Evolutionary conservation across 2,329 filamentous ascomycete species (phyloP).

Genomic region (Sphaerulina musiva): DNA sequence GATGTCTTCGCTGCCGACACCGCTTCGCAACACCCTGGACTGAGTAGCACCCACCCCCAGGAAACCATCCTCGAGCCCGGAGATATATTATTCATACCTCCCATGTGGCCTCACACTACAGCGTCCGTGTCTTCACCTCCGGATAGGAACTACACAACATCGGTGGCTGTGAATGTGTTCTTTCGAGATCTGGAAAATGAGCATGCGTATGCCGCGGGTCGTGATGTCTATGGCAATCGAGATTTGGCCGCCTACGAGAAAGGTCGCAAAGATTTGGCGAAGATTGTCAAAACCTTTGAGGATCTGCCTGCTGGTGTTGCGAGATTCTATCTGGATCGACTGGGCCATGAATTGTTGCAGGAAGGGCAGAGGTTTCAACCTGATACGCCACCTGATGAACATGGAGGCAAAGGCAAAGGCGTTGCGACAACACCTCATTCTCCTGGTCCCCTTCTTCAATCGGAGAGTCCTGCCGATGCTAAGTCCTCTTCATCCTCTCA

Average conservation of each 20-base stretch:
- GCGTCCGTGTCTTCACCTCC: constrained; percentile 41
- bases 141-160: neutral
- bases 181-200: constrained; percentile 56
- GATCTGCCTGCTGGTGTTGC: constrained; percentile 59
- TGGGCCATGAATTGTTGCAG: constrained; percentile 60
- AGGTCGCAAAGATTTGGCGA: constrained; percentile 63
- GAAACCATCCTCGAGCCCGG: constrained; percentile 62
- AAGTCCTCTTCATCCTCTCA: no score
- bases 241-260: constrained; percentile 81
- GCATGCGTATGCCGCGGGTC: constrained; percentile 61
- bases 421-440: no score
- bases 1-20: constrained; percentile 54
- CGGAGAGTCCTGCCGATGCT: no score
- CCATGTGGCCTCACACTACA: constrained; percentile 77
- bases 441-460: no score
- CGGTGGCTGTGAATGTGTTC: constrained; percentile 80
- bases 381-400: neutral
- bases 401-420: neutral
- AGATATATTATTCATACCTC: constrained; percentile 73
- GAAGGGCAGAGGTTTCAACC: constrained; percentile 19
- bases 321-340: constrained; percentile 67
- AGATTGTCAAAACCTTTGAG: constrained; percentile 58
- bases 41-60: constrained; percentile 52
- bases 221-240: constrained; percentile 82
- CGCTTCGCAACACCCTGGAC: neutral